Evolutionary conservation across 1,139 yeast species (phyloP), one percentile per base, ranked within the genome.

Genomic region (Saccharomycopsis hybrid): DNA sequence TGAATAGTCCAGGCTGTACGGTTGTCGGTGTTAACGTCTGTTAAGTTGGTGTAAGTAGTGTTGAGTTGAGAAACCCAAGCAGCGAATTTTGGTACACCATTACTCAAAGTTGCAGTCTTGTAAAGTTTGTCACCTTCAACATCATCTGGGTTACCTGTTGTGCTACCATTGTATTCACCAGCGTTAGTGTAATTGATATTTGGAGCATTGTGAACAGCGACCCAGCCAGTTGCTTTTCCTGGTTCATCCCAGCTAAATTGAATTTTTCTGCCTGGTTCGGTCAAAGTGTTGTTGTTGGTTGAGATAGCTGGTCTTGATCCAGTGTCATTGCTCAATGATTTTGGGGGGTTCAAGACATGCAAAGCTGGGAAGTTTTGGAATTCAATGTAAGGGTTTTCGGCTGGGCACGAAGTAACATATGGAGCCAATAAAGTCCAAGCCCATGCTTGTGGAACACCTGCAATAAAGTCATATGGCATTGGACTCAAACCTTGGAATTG

Each of bases 401-500:
- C 39, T 8, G 39, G 39, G 39, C 39, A 36, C 9, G 39, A 36
- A n/a, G 39, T 36, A 13, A 36, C 13, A n/a, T 36, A n/a, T 36
- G 39, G 39, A 13, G 39, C 39, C 39, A 36, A 36, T 24, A 36
- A 36, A 5, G 39, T 36, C 39, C 39, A 36, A 11, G n/a, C 24
- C 7, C 9, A 36, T 5, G 39, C 39, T 13, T 36, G 39, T 9
- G 39, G 39, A 36, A 36, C 39, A 36, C 39, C 39, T 5, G 13
- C 39, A n/a, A 36, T 36, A 13, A 36, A 36, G 39, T 36, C 39
- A n/a, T 36, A 36, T 11, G 39, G 39, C 39, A 36, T 36, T 11
- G 18, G 7, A 24, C 18, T 36, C 39, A 36, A 36, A 13, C 39
- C 39, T 36, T 36, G 39, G 24, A 36, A 36, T 36, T 36, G 39